Conservation (phyloP, 441 rosid species). For the Euphorbia neoarborescens region DNA sequence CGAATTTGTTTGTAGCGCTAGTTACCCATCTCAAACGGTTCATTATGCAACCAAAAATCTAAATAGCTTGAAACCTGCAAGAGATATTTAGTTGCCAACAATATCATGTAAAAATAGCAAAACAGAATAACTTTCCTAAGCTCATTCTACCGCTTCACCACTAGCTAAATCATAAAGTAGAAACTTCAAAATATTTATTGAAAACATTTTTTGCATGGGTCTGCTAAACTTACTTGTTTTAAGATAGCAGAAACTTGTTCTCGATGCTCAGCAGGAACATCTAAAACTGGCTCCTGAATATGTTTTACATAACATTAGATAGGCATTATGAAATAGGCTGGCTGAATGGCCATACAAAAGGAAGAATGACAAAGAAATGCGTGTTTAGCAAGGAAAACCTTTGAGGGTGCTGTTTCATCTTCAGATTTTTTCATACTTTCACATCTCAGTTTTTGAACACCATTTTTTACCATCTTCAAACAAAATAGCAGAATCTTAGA, state of each 20-base stretch:
- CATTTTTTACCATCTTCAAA: slow-evolving; percentile 61
- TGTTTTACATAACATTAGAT: slow-evolving; percentile 11
- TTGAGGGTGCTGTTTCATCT: slow-evolving; percentile 31
- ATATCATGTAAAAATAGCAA: neutral
- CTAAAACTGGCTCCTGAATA: slow-evolving; percentile 28
- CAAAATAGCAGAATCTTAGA: slow-evolving; percentile 17
- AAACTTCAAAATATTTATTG: slow-evolving; percentile 1
- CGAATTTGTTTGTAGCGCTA: neutral
- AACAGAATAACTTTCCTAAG: neutral
- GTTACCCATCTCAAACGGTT: neutral
- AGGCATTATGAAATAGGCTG: neutral
- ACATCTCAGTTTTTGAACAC: slow-evolving; percentile 46
- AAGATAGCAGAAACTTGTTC: slow-evolving; percentile 27
- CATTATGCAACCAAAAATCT: neutral
- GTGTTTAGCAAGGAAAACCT: slow-evolving; percentile 28
- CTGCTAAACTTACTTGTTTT: slow-evolving; percentile 31
- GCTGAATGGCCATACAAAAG: neutral
- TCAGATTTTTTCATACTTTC: slow-evolving; percentile 32
- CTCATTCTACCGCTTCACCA: neutral
- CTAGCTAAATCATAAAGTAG: slow-evolving; percentile 1
- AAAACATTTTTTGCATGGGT: slow-evolving; percentile 1
- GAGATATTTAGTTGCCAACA: neutral
- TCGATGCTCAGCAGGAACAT: slow-evolving; percentile 15
- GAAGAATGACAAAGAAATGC: slow-evolving; percentile 7
- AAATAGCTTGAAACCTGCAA: neutral